Evolutionary conservation across 176 grass and related monocot species (phyloP).

Genomic region (Sorghum bicolor): Sorghum_bicolor_NCBIv3 NC_012872.2:69501001-69501500

Average conservation of each 20-base stretch:
- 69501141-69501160: slow-evolving; percentile 16
- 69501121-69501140: neutral
- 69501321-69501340: neutral
- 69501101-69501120: neutral
- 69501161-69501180: neutral
- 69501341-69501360: neutral
- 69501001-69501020: neutral
- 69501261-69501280: neutral
- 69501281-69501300: neutral
- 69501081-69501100: neutral
- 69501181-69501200: neutral
- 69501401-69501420: neutral
- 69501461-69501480: neutral
- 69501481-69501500: neutral
- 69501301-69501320: neutral
- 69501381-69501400: neutral
- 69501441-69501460: neutral
- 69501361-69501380: neutral
- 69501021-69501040: neutral
- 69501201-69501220: neutral
- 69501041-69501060: neutral
- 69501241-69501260: neutral
- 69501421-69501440: neutral
- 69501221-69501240: slow-evolving; percentile 9
- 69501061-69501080: neutral